phyloP scores from a whole-genome alignment of 176 grass and related monocot genomes.

The Carex parvula region DNA sequence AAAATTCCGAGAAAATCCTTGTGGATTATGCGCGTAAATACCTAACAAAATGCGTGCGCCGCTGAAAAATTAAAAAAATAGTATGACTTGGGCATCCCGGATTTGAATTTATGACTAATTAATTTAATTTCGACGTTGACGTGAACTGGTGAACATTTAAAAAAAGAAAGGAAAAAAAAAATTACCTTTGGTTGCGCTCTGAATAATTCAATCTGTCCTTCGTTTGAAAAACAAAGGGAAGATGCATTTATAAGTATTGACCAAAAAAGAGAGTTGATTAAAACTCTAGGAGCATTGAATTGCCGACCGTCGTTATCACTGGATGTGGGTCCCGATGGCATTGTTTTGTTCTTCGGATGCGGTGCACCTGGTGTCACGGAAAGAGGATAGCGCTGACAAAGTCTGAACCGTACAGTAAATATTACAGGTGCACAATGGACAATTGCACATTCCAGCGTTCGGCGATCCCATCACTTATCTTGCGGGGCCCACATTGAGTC shows the following conservation, averaged over 20 bases:
- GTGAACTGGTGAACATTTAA: background rate
- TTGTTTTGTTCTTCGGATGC: background rate
- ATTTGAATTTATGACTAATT: background rate
- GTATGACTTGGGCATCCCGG: background rate
- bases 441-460: background rate
- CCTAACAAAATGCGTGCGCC: slow-evolving; percentile 4
- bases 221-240: background rate
- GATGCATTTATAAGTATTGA: slow-evolving; percentile 8
- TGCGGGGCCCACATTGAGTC: background rate
- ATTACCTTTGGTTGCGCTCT: slow-evolving; percentile 1
- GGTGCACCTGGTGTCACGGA: background rate
- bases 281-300: background rate
- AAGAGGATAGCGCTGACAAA: background rate
- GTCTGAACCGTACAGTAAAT: background rate
- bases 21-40: background rate
- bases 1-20: background rate
- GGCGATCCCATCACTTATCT: background rate
- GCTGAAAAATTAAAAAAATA: background rate
- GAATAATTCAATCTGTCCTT: background rate
- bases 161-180: background rate
- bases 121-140: slow-evolving; percentile 9
- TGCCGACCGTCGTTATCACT: background rate
- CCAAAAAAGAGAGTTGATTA: background rate
- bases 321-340: background rate
- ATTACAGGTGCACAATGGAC: background rate